Base-by-base conservation (phyloP, 2,329 filamentous ascomycete species). In the Aspergillus tanneri region DNA sequence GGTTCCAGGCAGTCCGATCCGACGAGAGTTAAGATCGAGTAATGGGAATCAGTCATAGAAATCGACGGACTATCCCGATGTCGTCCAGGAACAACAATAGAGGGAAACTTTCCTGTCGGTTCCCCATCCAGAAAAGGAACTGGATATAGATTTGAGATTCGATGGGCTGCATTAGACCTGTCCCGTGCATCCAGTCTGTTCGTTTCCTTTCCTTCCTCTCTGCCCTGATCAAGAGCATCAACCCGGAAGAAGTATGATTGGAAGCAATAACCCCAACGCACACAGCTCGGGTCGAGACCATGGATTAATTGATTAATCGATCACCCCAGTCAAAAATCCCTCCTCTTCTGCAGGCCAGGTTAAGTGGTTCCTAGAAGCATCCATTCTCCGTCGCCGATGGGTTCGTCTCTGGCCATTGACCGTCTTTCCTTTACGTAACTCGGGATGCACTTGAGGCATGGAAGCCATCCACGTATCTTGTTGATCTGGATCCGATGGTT, bases 381-480 rank as follows among this genome's bases (percentile, higher is more conserved):
- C 50, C 44, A 43, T 46, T 32, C 19, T 35, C 43, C n/a, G n/a
- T 35, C 41, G 40, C 41, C 36, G 21, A 23, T 19, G 21, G 19
- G 39, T 10, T 30, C 18, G 27, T 34, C 9, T 12, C 43, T 46
- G 40, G 43, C 50, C 50, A 50, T 50, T 47, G 47, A 53, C 41
- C 35, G 19, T 30, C 39, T 67, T 67, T 68, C 40, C 65, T 69
- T 72, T 72, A 72, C 69, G 69, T 72, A 72, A 72, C 67, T 66
- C 57, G 60, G 58, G 54, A 59, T 53, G 53, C 52, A 52, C 54
- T 58, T 30, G 19, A 32, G 40, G 34, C 14, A 37, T 41, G 41
- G 45, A 38, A 27, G 38, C 24, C 25, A 25, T 21, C 23, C 39
- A 37, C 39, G 25, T 18, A 44, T 37, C 7, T 35, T 11, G 14